Percentiles rank a stretch among this genome's conserved stretches.
Evolutionary conservation across 2,329 filamentous ascomycete genomes (phyloP).

Genomic region (Phyllosticta ampelicida): DNA sequence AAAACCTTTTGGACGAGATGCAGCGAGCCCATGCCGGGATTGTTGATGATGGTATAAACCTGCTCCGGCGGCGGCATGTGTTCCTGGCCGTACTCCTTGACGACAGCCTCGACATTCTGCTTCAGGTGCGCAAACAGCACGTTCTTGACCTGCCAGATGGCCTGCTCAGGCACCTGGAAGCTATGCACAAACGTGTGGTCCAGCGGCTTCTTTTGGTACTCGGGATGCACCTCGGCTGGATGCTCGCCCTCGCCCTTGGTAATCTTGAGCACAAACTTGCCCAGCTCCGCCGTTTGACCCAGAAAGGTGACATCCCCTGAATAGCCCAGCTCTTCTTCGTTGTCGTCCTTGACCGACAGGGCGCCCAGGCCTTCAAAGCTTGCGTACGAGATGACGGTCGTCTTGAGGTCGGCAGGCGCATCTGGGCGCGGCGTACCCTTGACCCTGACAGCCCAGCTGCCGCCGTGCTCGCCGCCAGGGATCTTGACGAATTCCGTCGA

Average conservation of each 20-base stretch:
- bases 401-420: slow-evolving; percentile 55
- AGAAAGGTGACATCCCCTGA: slow-evolving; percentile 55
- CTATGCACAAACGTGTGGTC: slow-evolving; percentile 69
- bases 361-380: slow-evolving; percentile 65
- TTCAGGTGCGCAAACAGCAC: slow-evolving; percentile 55
- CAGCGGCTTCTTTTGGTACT: slow-evolving; percentile 57
- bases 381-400: slow-evolving; percentile 71
- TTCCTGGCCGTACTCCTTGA: slow-evolving; percentile 50
- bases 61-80: slow-evolving; percentile 73
- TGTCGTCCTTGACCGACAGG: slow-evolving; percentile 47
- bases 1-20: slow-evolving; percentile 90
- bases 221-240: slow-evolving; percentile 48
- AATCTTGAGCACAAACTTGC: slow-evolving; percentile 67
- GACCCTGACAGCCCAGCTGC: slow-evolving; percentile 84
- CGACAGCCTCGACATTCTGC: slow-evolving; percentile 47
- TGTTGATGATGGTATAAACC: slow-evolving; percentile 67
- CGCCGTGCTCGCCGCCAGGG: slow-evolving; percentile 72
- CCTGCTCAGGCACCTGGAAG: slow-evolving; percentile 52
- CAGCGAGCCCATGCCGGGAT: slow-evolving; percentile 61
- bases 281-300: slow-evolving; percentile 61
- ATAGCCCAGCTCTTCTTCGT: slow-evolving; percentile 42
- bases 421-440: slow-evolving; percentile 68
- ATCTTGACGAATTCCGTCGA: slow-evolving; percentile 92
- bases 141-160: slow-evolving; percentile 73
- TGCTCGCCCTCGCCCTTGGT: slow-evolving; percentile 58